A percentile compares a stretch with the other conserved stretches of the same genome.
Evolutionary conservation across 768 basidiomycete species (phyloP).

Genomic region (Suillus paluster): DNA sequence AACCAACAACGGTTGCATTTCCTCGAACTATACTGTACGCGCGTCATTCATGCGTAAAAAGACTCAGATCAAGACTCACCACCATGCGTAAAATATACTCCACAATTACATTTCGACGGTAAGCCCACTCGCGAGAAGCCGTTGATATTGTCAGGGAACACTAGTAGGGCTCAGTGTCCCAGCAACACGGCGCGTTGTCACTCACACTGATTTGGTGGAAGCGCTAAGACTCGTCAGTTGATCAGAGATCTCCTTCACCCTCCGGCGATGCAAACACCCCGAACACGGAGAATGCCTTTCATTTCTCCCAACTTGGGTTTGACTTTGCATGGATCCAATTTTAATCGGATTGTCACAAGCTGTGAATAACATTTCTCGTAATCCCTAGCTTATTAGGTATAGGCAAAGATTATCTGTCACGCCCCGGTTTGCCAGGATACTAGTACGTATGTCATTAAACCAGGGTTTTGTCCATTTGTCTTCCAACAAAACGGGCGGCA

Average conservation of each 20-base stretch:
- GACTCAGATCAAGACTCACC: background rate
- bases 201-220: background rate
- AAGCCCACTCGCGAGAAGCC: background rate
- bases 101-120: background rate
- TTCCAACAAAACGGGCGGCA: no score
- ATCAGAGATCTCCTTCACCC: conserved; percentile 36
- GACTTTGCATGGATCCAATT: background rate
- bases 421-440: no score
- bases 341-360: background rate
- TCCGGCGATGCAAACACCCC: conserved; percentile 38
- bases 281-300: conserved; percentile 34
- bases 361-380: background rate
- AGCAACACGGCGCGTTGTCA: background rate
- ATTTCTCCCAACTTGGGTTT: conserved; percentile 11
- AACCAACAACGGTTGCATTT: background rate
- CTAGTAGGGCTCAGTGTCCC: background rate
- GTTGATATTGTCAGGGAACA: background rate
- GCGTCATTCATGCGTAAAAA: background rate
- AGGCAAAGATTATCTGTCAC: background rate
- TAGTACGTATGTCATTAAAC: background rate
- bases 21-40: background rate
- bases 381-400: background rate
- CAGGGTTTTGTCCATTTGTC: background rate
- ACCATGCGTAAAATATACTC: background rate
- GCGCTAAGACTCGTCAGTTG: background rate